Conservation (phyloP, 305 asterid species). For the Petunia hybrid region DNA sequence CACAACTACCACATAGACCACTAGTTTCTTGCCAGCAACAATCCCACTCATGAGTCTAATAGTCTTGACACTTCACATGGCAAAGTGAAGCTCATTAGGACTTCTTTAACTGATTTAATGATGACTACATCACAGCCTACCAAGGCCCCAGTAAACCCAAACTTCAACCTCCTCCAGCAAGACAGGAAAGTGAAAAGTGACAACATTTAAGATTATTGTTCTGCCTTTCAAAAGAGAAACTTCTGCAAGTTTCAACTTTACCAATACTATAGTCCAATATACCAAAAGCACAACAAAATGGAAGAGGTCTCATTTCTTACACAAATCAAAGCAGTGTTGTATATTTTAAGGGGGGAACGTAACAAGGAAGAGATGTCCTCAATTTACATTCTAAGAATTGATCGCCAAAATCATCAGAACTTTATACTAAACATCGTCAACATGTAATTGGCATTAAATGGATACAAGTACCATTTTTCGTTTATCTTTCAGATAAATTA, state of each 20-base stretch:
- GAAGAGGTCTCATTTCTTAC: background rate
- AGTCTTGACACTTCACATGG: background rate
- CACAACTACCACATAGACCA: constrained; percentile 15
- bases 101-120: constrained; percentile 9
- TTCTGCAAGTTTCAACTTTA: constrained; percentile 10
- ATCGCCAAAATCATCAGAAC: constrained; percentile 9
- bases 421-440: constrained; percentile 19
- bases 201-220: background rate
- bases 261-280: constrained; percentile 5
- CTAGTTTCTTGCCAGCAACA: background rate
- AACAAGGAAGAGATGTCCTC: background rate
- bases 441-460: background rate
- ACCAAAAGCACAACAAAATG: constrained; percentile 11
- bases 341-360: background rate
- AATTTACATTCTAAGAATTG: background rate
- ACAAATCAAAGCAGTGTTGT: background rate
- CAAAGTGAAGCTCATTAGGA: constrained; percentile 11
- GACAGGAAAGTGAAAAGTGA: background rate
- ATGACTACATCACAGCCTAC: background rate
- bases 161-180: background rate
- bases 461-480: constrained; percentile 5
- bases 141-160: background rate
- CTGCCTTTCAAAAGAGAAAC: background rate
- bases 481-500: background rate
- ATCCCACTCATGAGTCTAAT: constrained; percentile 5